These are phyloP conservation scores for Pseudogymnoascus sp. DNA, from an alignment of 2,329 filamentous ascomycete genomes.

Conservation along the genomic window DNA sequence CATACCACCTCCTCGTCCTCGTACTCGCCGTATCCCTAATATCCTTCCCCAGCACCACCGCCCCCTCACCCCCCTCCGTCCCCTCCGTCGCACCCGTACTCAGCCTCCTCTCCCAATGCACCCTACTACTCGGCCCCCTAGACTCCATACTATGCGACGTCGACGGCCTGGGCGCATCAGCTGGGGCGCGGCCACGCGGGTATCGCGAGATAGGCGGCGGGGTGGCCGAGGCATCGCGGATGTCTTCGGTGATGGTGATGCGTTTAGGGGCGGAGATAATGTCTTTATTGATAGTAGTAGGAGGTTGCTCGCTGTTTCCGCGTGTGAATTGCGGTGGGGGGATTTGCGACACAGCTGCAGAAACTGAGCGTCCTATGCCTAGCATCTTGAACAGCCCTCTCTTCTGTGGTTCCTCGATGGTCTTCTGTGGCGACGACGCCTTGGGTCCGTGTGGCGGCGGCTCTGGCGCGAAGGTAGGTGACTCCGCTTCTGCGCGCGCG, in stretches of 20 bases:
- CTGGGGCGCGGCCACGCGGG: neutral
- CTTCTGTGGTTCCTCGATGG: neutral
- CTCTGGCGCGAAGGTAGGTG: neutral
- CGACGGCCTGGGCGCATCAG: neutral
- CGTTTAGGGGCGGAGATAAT: neutral
- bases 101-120: neutral
- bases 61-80: neutral
- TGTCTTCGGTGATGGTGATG: neutral
- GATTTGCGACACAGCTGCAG: neutral
- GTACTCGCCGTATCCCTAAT: neutral
- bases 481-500: neutral
- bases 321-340: neutral
- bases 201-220: neutral
- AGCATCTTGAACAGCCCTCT: neutral
- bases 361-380: neutral
- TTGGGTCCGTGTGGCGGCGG: neutral
- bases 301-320: neutral
- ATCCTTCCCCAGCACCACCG: neutral
- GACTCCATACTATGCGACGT: constrained; percentile 4
- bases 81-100: neutral
- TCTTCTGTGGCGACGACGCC: neutral
- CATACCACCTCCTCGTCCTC: constrained; percentile 10
- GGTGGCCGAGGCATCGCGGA: neutral
- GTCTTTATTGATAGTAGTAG: neutral
- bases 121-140: neutral